Conservation (phyloP, 768 basidiomycete genomes). For the Melanogaster broomeanus region DNA sequence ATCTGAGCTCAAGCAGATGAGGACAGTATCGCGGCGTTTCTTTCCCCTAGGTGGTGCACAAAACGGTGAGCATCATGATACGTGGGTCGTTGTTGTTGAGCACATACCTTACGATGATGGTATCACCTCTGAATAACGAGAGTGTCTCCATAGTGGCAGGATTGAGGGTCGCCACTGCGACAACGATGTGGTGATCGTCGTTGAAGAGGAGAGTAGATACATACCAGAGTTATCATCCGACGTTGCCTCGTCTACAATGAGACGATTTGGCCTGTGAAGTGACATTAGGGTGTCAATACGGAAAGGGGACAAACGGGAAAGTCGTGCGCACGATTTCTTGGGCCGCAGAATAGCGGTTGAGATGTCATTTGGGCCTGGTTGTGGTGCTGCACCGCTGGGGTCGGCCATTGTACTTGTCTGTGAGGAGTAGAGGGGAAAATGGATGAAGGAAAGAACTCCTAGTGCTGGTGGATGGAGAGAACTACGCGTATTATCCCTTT, state of each 20-base stretch:
- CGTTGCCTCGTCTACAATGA: slow-evolving; percentile 93
- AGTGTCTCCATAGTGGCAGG: slow-evolving; percentile 96
- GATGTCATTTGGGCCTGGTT: slow-evolving; percentile 84
- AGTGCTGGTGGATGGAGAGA: slow-evolving; percentile 3
- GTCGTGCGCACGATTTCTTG: slow-evolving; percentile 91
- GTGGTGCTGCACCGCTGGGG: slow-evolving; percentile 80
- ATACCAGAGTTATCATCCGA: slow-evolving; percentile 95
- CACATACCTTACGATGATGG: slow-evolving; percentile 86
- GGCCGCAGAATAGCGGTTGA: slow-evolving; percentile 95
- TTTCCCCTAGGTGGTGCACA: slow-evolving; percentile 68
- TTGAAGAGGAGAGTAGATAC: slow-evolving; percentile 16
- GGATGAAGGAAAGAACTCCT: slow-evolving; percentile 15
- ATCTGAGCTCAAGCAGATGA: slow-evolving; percentile 94
- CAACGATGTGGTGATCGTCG: slow-evolving; percentile 15
- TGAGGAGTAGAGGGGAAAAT: slow-evolving; percentile 2
- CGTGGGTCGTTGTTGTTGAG: background rate
- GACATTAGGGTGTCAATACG: slow-evolving; percentile 20
- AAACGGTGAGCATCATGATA: slow-evolving; percentile 2
- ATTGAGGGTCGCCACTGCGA: slow-evolving; percentile 91
- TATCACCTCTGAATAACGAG: slow-evolving; percentile 94
- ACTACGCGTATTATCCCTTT: no score
- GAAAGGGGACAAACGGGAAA: slow-evolving; percentile 7
- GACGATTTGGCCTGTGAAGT: slow-evolving; percentile 81
- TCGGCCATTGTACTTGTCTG: slow-evolving; percentile 55
- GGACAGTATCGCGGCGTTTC: slow-evolving; percentile 96